Evolutionary conservation across 2,329 filamentous ascomycete genomes (phyloP).

Genomic region (Colletotrichum phormii): DNA sequence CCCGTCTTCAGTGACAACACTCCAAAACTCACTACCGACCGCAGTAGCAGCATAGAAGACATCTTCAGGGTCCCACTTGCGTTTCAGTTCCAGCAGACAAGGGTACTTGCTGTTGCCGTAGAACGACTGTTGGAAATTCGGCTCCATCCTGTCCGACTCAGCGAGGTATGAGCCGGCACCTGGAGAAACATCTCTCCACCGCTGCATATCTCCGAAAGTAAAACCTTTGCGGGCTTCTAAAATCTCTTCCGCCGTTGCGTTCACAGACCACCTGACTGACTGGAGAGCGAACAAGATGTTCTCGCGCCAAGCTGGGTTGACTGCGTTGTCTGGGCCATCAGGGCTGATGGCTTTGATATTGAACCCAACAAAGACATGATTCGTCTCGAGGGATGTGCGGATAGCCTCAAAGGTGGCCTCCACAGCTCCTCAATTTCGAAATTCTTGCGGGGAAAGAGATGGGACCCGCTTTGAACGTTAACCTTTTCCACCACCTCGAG

Average conservation of each 20-base stretch:
- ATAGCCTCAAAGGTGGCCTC: conserved; percentile 23
- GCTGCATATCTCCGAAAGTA: conserved; percentile 45
- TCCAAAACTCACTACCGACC: conserved; percentile 44
- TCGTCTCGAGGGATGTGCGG: conserved; percentile 18
- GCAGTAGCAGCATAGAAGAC: conserved; percentile 45
- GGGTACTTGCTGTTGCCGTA: conserved; percentile 44
- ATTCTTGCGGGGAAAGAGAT: conserved; percentile 20
- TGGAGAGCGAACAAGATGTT: conserved; percentile 49
- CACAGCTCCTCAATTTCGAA: conserved; percentile 6
- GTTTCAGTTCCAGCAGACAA: conserved; percentile 43
- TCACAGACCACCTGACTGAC: conserved; percentile 18
- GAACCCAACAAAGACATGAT: conserved; percentile 19
- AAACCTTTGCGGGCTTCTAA: conserved; percentile 42
- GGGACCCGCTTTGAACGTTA: conserved; percentile 20
- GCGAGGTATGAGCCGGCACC: conserved; percentile 43
- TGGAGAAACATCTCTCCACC: conserved; percentile 43
- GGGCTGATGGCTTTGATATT: conserved; percentile 23
- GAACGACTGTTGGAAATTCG: conserved; percentile 44
- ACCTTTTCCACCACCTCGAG: conserved; percentile 19
- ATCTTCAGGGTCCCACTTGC: conserved; percentile 43
- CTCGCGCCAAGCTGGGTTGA: conserved; percentile 59
- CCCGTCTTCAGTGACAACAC: conserved; percentile 22
- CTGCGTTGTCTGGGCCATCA: conserved; percentile 45
- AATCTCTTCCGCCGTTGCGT: conserved; percentile 23
- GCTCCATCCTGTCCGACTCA: conserved; percentile 46